Evolutionary conservation across 371 early-diverging fungal genomes (phyloP).

Genomic region (Mortierella sp.): DNA sequence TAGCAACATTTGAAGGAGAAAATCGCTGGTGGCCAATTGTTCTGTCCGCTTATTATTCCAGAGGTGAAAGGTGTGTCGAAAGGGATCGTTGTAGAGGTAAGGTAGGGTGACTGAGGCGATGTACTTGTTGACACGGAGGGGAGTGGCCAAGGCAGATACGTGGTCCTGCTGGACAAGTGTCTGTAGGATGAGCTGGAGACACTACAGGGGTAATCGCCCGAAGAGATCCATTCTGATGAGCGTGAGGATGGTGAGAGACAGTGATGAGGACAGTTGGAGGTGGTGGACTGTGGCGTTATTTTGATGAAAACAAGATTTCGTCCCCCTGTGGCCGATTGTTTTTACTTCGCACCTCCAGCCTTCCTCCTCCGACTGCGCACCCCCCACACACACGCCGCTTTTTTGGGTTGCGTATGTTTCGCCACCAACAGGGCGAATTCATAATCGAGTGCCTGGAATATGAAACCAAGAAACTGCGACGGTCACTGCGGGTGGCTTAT

Average conservation of each 20-base stretch:
- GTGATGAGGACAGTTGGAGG: no score
- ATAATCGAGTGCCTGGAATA: no score
- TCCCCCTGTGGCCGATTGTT: no score
- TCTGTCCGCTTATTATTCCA: background rate
- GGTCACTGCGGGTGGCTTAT: conserved; percentile 2
- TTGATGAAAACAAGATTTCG: no score
- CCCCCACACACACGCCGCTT: background rate
- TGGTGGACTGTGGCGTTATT: no score
- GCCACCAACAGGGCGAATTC: no score
- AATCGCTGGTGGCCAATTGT: background rate
- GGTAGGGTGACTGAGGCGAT: background rate
- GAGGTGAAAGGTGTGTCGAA: background rate
- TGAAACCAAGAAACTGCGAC: background rate
- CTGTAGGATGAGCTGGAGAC: background rate
- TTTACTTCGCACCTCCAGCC: no score
- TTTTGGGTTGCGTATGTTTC: background rate
- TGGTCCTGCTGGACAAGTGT: background rate
- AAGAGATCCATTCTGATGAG: background rate
- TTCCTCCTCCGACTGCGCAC: no score
- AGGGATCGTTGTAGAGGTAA: conserved; percentile 12
- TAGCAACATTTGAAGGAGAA: background rate
- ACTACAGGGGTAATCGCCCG: background rate
- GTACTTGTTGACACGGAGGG: conserved; percentile 6
- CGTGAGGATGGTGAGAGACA: no score
- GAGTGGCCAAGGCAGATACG: background rate